A percentile compares a stretch with the other conserved stretches of the same genome.
Conservation (phyloP, 257 asterid species). For the Forsythia viridissima region DNA sequence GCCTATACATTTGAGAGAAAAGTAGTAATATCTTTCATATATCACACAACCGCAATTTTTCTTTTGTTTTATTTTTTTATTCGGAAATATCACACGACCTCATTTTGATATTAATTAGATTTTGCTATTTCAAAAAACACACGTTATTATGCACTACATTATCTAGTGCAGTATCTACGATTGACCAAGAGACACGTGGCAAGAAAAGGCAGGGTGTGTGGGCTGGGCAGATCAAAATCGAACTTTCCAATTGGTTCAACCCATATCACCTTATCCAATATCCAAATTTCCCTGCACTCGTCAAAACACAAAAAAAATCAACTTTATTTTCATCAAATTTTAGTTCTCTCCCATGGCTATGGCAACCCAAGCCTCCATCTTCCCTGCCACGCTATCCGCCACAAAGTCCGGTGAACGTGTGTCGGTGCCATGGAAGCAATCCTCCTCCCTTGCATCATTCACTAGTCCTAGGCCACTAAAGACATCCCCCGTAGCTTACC, state of each 20-base stretch:
- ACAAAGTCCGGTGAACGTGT: slow-evolving; percentile 40
- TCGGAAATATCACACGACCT: too few species aligned
- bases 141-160: not conserved
- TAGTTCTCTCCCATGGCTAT: slow-evolving; percentile 49
- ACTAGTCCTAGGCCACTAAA: slow-evolving; percentile 43
- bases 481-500: slow-evolving; percentile 21
- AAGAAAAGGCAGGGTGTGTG: not conserved
- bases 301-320: not conserved
- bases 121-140: too few species aligned
- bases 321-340: slow-evolving; percentile 21
- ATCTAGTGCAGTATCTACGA: not conserved
- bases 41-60: too few species aligned
- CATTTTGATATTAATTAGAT: too few species aligned
- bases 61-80: too few species aligned
- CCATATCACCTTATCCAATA: slow-evolving; percentile 42
- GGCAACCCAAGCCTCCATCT: slow-evolving; percentile 89
- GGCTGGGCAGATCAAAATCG: slow-evolving; percentile 28
- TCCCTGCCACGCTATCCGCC: slow-evolving; percentile 61
- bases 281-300: slow-evolving; percentile 26
- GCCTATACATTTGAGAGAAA: too few species aligned
- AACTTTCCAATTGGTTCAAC: slow-evolving; percentile 38
- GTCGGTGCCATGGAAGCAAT: slow-evolving; percentile 61
- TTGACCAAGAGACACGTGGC: slow-evolving; percentile 16
- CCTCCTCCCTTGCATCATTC: slow-evolving; percentile 40
- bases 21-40: too few species aligned